Percentiles rank a stretch among this genome's conserved stretches.
phyloP scores from a whole-genome alignment of 139 green algal genomes.

The Coelastrella sp. region DNA sequence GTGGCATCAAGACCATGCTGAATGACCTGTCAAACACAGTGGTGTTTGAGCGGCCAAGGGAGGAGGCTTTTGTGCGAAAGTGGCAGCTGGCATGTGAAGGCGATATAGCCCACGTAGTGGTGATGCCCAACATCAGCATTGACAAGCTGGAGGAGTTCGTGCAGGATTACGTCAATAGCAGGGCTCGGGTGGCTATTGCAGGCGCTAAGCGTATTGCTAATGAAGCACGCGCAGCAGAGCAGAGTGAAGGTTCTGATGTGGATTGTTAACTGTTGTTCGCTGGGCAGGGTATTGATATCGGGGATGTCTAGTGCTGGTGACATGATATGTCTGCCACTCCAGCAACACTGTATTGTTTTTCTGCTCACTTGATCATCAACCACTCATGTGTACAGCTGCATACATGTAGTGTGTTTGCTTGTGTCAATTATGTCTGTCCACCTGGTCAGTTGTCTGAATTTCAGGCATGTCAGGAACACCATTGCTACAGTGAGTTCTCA shows the following conservation, averaged over 20 bases:
- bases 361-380: no score
- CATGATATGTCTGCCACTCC: no score
- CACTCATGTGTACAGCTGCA: no score
- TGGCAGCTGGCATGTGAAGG: constrained; percentile 97
- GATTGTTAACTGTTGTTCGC: background rate
- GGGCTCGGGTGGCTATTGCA: constrained; percentile 61
- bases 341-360: no score
- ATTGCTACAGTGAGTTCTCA: no score
- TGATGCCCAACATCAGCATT: constrained; percentile 97
- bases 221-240: constrained; percentile 56
- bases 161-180: constrained; percentile 65
- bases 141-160: constrained; percentile 95
- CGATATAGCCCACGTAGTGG: constrained; percentile 96
- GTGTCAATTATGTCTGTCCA: no score
- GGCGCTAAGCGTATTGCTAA: constrained; percentile 52
- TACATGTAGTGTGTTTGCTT: no score
- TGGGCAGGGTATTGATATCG: no score
- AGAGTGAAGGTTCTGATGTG: constrained; percentile 23
- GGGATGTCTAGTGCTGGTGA: no score
- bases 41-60: constrained; percentile 92
- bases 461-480: no score
- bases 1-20: constrained; percentile 89
- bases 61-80: constrained; percentile 92
- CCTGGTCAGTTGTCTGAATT: no score
- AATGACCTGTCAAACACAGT: constrained; percentile 94